These are phyloP conservation scores for Globisporangium heterothallicum DNA, from an alignment of 352 stramenopile species.

Conservation along the genomic window DNA sequence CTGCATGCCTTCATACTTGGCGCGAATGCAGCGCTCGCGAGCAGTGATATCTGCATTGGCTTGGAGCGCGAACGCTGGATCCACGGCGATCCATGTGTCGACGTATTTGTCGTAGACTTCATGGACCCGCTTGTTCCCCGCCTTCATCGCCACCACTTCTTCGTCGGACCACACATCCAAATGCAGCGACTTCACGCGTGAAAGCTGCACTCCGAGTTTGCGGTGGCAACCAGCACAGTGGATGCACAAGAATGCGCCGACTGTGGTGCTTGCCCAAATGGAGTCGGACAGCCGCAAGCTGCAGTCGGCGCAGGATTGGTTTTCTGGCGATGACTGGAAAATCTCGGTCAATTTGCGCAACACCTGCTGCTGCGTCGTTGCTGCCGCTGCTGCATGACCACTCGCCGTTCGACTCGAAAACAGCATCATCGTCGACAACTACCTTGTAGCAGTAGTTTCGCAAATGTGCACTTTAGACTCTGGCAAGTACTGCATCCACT, in stretches of 20 bases:
- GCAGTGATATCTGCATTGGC: slow-evolving; percentile 31
- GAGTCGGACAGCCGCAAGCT: slow-evolving; percentile 57
- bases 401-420: slow-evolving; percentile 27
- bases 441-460: too few relatives aligned
- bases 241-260: slow-evolving; percentile 94
- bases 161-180: slow-evolving; percentile 75
- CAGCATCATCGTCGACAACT: slow-evolving; percentile 41
- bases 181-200: slow-evolving; percentile 76
- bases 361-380: slow-evolving; percentile 28
- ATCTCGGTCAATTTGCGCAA: slow-evolving; percentile 59
- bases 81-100: slow-evolving; percentile 45
- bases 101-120: slow-evolving; percentile 54
- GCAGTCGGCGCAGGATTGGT: slow-evolving; percentile 82
- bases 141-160: slow-evolving; percentile 64
- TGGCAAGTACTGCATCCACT: too few relatives aligned
- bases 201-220: slow-evolving; percentile 94
- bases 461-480: too few relatives aligned
- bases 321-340: slow-evolving; percentile 48
- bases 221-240: slow-evolving; percentile 93
- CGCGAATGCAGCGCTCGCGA: slow-evolving; percentile 51
- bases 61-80: slow-evolving; percentile 30
- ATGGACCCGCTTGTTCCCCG: slow-evolving; percentile 63
- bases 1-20: slow-evolving; percentile 65
- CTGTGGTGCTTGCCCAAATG: slow-evolving; percentile 92
- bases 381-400: slow-evolving; percentile 12